phyloP scores from a whole-genome alignment of 768 basidiomycete species.

The Guyanaporus albipodus region DNA sequence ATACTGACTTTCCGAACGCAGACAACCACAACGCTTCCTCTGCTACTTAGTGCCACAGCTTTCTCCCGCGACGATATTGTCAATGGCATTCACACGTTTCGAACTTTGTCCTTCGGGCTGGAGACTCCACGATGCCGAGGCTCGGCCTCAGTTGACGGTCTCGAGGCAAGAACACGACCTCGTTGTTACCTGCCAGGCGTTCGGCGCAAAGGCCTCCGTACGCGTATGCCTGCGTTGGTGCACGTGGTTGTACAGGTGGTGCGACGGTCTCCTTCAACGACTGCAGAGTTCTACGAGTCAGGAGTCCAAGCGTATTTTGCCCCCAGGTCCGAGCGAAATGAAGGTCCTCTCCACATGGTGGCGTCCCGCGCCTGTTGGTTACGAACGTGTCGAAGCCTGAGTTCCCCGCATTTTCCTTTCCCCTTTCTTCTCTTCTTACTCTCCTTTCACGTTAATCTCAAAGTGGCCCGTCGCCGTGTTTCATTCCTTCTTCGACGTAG shows the following conservation, averaged over 20 bases:
- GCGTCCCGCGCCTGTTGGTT: background rate
- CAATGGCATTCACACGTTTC: conserved; percentile 25
- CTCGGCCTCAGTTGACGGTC: conserved; percentile 21
- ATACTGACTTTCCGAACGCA: background rate
- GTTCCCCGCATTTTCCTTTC: background rate
- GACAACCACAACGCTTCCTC: background rate
- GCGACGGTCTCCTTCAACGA: conserved; percentile 1
- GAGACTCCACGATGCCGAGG: conserved; percentile 18
- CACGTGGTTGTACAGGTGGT: conserved; percentile 20
- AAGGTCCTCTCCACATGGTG: conserved; percentile 7
- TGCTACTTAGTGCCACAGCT: background rate
- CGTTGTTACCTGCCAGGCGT: conserved; percentile 24
- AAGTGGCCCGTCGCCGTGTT: background rate
- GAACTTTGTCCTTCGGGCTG: conserved; percentile 21
- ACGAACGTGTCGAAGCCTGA: background rate
- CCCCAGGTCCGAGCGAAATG: background rate
- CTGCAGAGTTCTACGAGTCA: background rate
- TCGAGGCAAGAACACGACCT: conserved; percentile 22
- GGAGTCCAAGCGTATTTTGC: background rate
- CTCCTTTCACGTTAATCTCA: background rate
- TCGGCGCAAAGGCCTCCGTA: conserved; percentile 22
- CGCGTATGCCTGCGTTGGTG: conserved; percentile 22
- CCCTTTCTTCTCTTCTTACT: background rate
- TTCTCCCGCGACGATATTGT: background rate
- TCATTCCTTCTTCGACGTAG: background rate